phyloP scores from a whole-genome alignment of 805 yeast species.

The Wickerhamiella parazyma region DNA sequence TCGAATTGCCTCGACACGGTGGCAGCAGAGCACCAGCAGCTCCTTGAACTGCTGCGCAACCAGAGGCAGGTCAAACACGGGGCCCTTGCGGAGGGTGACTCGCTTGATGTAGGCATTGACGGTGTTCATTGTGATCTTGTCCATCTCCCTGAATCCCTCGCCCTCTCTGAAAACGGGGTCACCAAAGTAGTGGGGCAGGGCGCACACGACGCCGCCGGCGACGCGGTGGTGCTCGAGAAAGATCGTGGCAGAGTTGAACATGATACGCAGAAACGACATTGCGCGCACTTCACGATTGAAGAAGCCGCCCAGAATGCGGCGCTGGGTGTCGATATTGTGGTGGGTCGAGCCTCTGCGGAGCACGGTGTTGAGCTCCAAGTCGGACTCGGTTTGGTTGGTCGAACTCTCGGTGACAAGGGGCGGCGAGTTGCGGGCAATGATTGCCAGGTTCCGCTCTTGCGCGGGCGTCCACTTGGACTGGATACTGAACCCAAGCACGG shows the following conservation, averaged over 20 bases:
- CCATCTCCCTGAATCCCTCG: constrained; percentile 56
- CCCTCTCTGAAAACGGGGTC: constrained; percentile 66
- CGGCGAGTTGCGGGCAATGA: constrained; percentile 78
- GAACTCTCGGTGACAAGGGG: constrained; percentile 73
- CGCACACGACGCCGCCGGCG: constrained; percentile 66
- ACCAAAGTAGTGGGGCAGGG: constrained; percentile 62
- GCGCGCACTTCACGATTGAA: constrained; percentile 27
- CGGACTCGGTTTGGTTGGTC: constrained; percentile 76
- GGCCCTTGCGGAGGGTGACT: constrained; percentile 35
- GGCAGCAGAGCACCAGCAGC: constrained; percentile 59
- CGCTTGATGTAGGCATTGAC: constrained; percentile 39
- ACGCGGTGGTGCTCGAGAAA: constrained; percentile 70
- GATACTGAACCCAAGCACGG: constrained; percentile 73
- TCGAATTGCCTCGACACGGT: constrained; percentile 61
- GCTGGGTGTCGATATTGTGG: constrained; percentile 63
- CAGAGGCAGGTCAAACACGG: constrained; percentile 41
- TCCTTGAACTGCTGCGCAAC: constrained; percentile 58
- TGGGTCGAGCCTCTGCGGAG: constrained; percentile 80
- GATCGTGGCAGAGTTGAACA: constrained; percentile 75
- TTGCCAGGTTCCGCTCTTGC: constrained; percentile 37
- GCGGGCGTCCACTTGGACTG: constrained; percentile 32
- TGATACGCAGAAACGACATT: constrained; percentile 34
- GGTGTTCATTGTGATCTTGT: constrained; percentile 46
- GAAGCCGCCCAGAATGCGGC: constrained; percentile 36
- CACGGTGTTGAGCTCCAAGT: constrained; percentile 82